phyloP scores from a whole-genome alignment of 768 basidiomycete genomes.

The Mycena floridula region DNA sequence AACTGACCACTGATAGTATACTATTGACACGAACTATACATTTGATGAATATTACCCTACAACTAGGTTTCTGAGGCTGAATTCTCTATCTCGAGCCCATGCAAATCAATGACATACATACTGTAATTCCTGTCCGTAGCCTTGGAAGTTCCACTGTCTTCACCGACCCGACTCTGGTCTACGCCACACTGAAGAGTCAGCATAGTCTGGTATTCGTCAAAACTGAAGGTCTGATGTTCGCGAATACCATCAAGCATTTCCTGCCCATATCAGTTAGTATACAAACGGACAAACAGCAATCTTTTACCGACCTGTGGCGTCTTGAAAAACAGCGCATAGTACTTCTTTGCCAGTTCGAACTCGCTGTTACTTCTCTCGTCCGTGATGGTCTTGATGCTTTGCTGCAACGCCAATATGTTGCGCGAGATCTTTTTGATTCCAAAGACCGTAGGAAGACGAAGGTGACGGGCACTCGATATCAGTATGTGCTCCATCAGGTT shows the following conservation, averaged over 20 bases:
- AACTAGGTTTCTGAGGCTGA: too few species aligned
- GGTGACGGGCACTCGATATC: slow-evolving; percentile 64
- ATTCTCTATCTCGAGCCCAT: slow-evolving; percentile 65
- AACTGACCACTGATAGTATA: too few species aligned
- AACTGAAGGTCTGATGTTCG: slow-evolving; percentile 58
- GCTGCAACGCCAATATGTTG: slow-evolving; percentile 88
- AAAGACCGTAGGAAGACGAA: slow-evolving; percentile 62
- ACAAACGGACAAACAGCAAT: slow-evolving; percentile 2
- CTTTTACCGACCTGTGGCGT: slow-evolving; percentile 59
- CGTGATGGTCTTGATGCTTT: slow-evolving; percentile 76
- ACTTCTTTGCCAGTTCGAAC: slow-evolving; percentile 71
- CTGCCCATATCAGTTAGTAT: slow-evolving; percentile 30
- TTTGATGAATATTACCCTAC: too few species aligned
- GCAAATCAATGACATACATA: slow-evolving; percentile 87
- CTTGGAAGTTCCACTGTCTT: slow-evolving; percentile 32
- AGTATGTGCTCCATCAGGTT: slow-evolving; percentile 80
- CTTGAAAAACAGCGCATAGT: slow-evolving; percentile 73
- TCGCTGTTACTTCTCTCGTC: slow-evolving; percentile 55
- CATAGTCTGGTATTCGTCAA: slow-evolving; percentile 92
- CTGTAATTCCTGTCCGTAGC: slow-evolving; percentile 71
- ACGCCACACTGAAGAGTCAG: slow-evolving; percentile 86
- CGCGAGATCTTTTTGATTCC: slow-evolving; percentile 85
- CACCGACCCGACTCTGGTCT: slow-evolving; percentile 50
- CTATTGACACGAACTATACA: too few species aligned
- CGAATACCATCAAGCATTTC: slow-evolving; percentile 73